A percentile compares a stretch with the other conserved stretches of the same genome.
These are phyloP conservation scores for Amphibolis antarctica DNA, from an alignment of 106 monocot genomes.

Conservation along the genomic window DNA sequence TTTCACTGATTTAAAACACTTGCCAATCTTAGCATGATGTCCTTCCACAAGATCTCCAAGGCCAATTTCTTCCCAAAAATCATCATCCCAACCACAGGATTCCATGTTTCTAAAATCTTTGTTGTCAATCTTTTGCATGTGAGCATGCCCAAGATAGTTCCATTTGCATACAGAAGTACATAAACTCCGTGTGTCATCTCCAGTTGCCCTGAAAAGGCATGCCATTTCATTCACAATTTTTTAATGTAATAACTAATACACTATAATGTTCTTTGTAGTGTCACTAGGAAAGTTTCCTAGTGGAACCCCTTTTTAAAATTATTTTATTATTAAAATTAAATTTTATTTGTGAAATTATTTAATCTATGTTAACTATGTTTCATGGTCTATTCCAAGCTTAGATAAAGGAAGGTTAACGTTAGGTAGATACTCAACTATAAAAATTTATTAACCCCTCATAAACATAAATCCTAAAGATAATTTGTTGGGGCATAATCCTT, in stretches of 20 bases:
- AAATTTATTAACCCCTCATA: too few relatives aligned
- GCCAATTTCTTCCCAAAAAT: conserved; percentile 93
- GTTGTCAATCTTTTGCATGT: conserved; percentile 48
- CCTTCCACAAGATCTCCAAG: conserved; percentile 82
- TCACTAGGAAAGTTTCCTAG: too few relatives aligned
- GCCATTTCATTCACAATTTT: background rate
- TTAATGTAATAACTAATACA: background rate
- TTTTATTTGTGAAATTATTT: too few relatives aligned
- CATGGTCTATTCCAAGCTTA: too few relatives aligned
- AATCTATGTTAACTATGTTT: too few relatives aligned
- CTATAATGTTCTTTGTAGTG: too few relatives aligned
- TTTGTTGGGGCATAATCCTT: too few relatives aligned
- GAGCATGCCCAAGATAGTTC: conserved; percentile 97
- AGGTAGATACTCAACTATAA: too few relatives aligned
- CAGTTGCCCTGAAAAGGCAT: conserved; percentile 63
- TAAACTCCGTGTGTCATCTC: conserved; percentile 94
- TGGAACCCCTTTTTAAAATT: too few relatives aligned
- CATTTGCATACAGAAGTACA: conserved; percentile 98
- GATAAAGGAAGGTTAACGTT: too few relatives aligned
- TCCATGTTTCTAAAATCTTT: conserved; percentile 68
- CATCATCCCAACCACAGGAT: conserved; percentile 94
- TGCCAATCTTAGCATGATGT: conserved; percentile 93
- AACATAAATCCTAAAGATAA: too few relatives aligned
- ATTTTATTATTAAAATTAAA: too few relatives aligned
- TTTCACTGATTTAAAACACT: background rate